Base-by-base conservation (phyloP, 768 basidiomycete species). In the Tricholoma matsutake region DNA sequence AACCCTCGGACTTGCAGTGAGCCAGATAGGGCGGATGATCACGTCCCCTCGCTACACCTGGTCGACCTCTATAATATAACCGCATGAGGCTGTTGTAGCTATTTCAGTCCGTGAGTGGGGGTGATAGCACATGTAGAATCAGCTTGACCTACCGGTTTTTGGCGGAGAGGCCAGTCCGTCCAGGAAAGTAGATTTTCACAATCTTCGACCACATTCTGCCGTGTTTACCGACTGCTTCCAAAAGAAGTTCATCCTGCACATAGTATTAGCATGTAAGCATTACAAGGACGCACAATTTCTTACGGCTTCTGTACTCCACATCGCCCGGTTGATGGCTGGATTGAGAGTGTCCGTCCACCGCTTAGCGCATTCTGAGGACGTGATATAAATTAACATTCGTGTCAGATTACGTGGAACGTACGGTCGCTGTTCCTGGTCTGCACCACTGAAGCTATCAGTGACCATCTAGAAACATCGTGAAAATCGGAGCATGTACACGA, bases 181-280 rank as follows among this genome's bases (percentile, higher is more conserved):
- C 83, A 52, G 84, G 84, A 71, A 86, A 84, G 65, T 84, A 84
- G 6, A 79, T 83, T 65, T 83, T 83, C 34, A 84, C 84, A 49
- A 86, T 86, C 67, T 84, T 84, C 0, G 84, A 83, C 84, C 84
- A 86, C 5, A 83, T 80, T 68, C 82, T 84, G n/a, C 84, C 84
- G 60, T 84, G 82, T 57, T 80, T 78, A 51, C 78, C 72, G 39
- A 86, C 84, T 6, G 84, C 83, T 61, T 78, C 75, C 20, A 86
- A 72, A 16, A 86, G 78, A 13, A 81, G 65, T 25, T 80, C 79
- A 59, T 86, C 84, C 84, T 84, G 62, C 11, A 34, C 37, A 56
- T 32, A 18, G 39, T 64, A 25, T 62, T 58, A 64, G 51, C 55
- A 62, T 41, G 60, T 35, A 43, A 52, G 49, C 37, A 25, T 28